A percentile compares a stretch with the other conserved stretches of the same genome.
Evolutionary conservation across 305 asterid species (phyloP).

Genomic region (Fraxinus baroniana): DNA sequence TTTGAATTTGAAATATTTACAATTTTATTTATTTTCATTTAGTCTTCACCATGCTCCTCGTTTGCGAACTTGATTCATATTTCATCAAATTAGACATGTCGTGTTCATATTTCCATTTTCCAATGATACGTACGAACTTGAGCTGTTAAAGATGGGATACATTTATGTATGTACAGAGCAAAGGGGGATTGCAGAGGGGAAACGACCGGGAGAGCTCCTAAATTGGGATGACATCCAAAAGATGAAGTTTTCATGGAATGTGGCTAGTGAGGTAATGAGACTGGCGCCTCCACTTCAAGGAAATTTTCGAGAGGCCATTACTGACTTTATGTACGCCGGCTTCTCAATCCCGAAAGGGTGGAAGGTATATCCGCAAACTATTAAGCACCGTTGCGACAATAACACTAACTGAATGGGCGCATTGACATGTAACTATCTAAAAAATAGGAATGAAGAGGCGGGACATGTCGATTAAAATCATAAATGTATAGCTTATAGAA

Average conservation of each 20-base stretch:
- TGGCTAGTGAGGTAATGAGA: constrained; percentile 19
- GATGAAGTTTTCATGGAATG: constrained; percentile 21
- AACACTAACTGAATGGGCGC: neutral
- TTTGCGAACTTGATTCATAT: neutral
- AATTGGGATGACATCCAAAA: constrained; percentile 20
- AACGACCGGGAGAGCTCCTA: neutral
- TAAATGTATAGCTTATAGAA: too few species aligned
- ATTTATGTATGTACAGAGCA: neutral
- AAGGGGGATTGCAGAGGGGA: constrained; percentile 12
- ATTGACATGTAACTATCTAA: too few species aligned
- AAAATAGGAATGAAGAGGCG: too few species aligned
- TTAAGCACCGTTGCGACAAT: neutral
- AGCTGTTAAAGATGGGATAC: neutral
- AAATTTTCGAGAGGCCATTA: constrained; percentile 13
- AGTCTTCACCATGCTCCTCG: neutral
- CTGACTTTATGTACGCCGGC: constrained; percentile 3
- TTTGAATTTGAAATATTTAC: neutral
- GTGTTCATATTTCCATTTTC: neutral
- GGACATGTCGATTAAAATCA: too few species aligned
- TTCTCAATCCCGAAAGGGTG: constrained; percentile 19
- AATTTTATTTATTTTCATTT: neutral
- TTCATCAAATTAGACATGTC: neutral
- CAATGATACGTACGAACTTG: too few species aligned
- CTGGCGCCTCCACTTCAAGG: constrained; percentile 17
- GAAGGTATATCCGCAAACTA: constrained; percentile 11